phyloP scores from a whole-genome alignment of 306 rosid genomes.

The Vigna mungo region DNA sequence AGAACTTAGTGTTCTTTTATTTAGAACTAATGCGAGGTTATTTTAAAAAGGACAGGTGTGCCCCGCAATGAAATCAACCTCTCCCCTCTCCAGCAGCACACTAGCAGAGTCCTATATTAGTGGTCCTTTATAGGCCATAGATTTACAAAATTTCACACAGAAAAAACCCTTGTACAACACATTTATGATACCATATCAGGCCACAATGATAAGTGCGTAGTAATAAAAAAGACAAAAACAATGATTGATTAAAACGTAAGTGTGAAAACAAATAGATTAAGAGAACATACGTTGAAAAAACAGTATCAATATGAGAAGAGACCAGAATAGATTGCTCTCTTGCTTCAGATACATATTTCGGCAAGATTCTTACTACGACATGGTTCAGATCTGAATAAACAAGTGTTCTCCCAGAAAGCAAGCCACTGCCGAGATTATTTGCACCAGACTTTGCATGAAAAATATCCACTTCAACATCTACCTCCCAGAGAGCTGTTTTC shows the following conservation, averaged over 20 bases:
- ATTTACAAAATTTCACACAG: conserved; percentile 8
- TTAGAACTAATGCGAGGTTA: neutral
- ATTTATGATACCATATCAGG: neutral
- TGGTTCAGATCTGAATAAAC: conserved; percentile 85
- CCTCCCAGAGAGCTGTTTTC: conserved; percentile 96
- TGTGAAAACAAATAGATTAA: conserved; percentile 39
- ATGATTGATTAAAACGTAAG: conserved; percentile 31
- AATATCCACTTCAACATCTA: conserved; percentile 88
- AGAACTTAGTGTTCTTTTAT: neutral
- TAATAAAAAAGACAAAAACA: conserved; percentile 16
- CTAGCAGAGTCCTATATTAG: neutral
- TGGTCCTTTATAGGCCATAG: conserved; percentile 6
- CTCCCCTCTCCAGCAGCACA: neutral
- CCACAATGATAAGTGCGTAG: neutral
- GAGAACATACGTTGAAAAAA: conserved; percentile 86
- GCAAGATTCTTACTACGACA: conserved; percentile 72
- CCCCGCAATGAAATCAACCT: conserved; percentile 4
- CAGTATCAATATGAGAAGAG: conserved; percentile 95
- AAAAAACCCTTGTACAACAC: neutral
- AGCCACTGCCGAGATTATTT: conserved; percentile 66
- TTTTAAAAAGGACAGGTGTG: neutral
- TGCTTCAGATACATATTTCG: conserved; percentile 77
- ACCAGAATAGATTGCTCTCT: conserved; percentile 82
- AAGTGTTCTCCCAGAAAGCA: conserved; percentile 80
- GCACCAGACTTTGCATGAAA: conserved; percentile 78